Percentiles rank a stretch among this genome's conserved stretches.
Evolutionary conservation across 1,284 basidiomycete species (phyloP).

Genomic region (Mrakiaceae sp.): DNA sequence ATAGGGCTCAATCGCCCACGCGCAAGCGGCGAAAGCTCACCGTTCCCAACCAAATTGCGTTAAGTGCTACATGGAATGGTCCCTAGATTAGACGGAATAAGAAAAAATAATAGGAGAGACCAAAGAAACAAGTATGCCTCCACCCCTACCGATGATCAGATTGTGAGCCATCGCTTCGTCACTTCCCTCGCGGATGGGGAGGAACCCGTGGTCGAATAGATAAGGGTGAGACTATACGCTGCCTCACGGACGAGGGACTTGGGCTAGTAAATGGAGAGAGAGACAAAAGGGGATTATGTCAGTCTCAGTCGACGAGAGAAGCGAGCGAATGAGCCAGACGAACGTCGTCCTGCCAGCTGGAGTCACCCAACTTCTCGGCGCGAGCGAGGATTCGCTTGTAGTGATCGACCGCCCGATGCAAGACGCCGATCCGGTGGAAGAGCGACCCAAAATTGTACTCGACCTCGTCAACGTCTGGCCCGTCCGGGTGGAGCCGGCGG

Average conservation of each 20-base stretch:
- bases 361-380: constrained; percentile 38
- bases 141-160: constrained; percentile 17
- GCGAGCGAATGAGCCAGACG: constrained; percentile 8
- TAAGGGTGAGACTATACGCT: constrained; percentile 75
- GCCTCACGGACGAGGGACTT: constrained; percentile 51
- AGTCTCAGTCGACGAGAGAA: not conserved
- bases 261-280: constrained; percentile 33
- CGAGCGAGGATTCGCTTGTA: constrained; percentile 63
- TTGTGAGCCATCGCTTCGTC: constrained; percentile 29
- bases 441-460: constrained; percentile 86
- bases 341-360: constrained; percentile 19
- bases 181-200: constrained; percentile 43
- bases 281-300: constrained; percentile 10
- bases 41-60: too few species aligned
- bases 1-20: too few species aligned
- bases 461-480: constrained; percentile 49
- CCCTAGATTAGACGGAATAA: too few species aligned
- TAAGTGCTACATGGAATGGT: too few species aligned
- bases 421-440: constrained; percentile 79
- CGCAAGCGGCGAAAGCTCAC: too few species aligned
- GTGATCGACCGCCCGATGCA: constrained; percentile 67
- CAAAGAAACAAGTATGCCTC: too few species aligned
- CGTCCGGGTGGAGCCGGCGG: constrained; percentile 42
- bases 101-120: too few species aligned
- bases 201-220: constrained; percentile 67